A percentile compares a stretch with the other conserved stretches of the same genome.
These are phyloP conservation scores for Bathelium albidoporum DNA, from an alignment of 495 filamentous ascomycete species.

Conservation along the genomic window DNA sequence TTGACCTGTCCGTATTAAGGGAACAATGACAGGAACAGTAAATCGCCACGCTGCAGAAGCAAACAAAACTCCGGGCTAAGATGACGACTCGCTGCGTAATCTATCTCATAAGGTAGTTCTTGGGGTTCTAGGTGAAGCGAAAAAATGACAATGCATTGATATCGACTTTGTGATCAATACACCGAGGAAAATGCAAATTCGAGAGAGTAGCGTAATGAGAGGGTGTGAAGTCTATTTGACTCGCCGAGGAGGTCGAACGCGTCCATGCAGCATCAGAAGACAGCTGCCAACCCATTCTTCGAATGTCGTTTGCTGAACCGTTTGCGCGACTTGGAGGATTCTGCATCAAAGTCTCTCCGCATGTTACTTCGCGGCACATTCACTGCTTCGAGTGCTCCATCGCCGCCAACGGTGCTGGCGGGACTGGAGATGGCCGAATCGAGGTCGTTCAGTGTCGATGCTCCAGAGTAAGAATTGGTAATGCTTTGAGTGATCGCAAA, in stretches of 20 bases:
- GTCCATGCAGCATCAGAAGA: slow-evolving; percentile 41
- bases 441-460: slow-evolving; percentile 61
- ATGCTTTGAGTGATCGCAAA: slow-evolving; percentile 63
- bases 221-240: neutral
- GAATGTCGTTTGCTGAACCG: slow-evolving; percentile 84
- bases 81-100: neutral
- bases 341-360: slow-evolving; percentile 37
- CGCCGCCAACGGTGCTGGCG: slow-evolving; percentile 55
- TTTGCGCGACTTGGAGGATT: slow-evolving; percentile 56
- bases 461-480: slow-evolving; percentile 54
- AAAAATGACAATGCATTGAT: neutral
- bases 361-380: slow-evolving; percentile 18
- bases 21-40: neutral
- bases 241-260: neutral
- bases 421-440: slow-evolving; percentile 64
- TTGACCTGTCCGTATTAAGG: neutral
- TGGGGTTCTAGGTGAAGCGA: neutral
- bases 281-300: slow-evolving; percentile 78
- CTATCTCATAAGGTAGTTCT: neutral
- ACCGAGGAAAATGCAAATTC: neutral
- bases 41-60: neutral
- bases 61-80: neutral
- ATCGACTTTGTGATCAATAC: neutral
- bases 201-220: neutral
- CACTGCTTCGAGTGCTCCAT: slow-evolving; percentile 6